Percentiles rank a stretch among this genome's conserved stretches.
Conservation (phyloP, 176 grass and related monocot species). For the Saccharum officinarum region DNA sequence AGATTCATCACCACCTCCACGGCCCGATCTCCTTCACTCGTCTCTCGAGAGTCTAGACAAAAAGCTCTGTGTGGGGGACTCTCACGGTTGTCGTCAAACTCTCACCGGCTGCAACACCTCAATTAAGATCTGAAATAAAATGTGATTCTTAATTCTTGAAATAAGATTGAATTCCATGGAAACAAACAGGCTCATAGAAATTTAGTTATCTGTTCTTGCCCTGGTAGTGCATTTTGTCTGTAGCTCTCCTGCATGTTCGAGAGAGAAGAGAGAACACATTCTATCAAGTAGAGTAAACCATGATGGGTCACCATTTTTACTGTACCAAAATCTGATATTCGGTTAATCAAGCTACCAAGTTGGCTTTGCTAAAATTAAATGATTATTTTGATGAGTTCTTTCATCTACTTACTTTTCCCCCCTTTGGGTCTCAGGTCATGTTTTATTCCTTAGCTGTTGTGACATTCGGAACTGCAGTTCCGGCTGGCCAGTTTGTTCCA, state of each 20-base stretch:
- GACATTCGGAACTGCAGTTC: constrained; percentile 98
- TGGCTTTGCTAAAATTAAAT: constrained; percentile 1
- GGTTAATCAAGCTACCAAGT: neutral
- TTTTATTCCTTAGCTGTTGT: constrained; percentile 94
- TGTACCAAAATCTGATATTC: neutral
- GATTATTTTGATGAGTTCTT: neutral
- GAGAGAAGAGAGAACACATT: neutral
- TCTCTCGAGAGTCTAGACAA: neutral
- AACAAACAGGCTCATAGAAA: too few species aligned
- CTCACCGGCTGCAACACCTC: neutral
- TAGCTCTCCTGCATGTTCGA: neutral
- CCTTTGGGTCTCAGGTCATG: constrained; percentile 67
- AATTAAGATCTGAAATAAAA: too few species aligned
- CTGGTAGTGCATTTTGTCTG: neutral
- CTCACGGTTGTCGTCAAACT: neutral
- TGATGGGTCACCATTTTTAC: neutral
- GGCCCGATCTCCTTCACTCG: neutral
- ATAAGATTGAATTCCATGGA: too few species aligned
- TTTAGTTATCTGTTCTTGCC: neutral
- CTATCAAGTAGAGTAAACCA: neutral
- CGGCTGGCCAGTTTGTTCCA: constrained; percentile 97
- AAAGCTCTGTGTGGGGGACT: neutral
- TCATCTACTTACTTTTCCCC: constrained; percentile 4
- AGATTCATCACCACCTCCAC: neutral
- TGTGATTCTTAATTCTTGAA: too few species aligned